Percentiles rank a stretch among this genome's conserved stretches.
Conservation (phyloP, 2,329 filamentous ascomycete genomes). For the Epichloe typhina region DNA sequence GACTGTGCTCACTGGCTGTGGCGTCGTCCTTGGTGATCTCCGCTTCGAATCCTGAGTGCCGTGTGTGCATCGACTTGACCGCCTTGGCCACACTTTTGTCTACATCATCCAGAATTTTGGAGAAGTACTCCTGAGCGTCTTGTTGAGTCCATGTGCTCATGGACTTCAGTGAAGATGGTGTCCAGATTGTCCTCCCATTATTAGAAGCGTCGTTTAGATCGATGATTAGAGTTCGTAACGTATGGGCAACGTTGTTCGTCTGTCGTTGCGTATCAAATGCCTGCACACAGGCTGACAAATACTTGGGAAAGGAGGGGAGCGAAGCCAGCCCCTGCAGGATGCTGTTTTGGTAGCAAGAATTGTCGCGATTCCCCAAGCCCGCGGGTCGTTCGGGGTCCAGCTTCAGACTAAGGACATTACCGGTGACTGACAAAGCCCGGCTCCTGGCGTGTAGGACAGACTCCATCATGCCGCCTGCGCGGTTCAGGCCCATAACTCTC, state of each 20-base stretch:
- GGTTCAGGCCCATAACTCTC: slow-evolving; percentile 48
- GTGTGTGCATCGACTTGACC: slow-evolving; percentile 13
- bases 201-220: slow-evolving; percentile 57
- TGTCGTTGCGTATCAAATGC: slow-evolving; percentile 14
- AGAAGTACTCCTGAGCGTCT: slow-evolving; percentile 95
- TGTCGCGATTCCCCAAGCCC: slow-evolving; percentile 82
- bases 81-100: slow-evolving; percentile 59
- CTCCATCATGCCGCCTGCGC: slow-evolving; percentile 37
- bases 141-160: slow-evolving; percentile 96
- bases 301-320: slow-evolving; percentile 53
- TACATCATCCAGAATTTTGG: slow-evolving; percentile 73
- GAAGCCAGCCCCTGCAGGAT: slow-evolving; percentile 77
- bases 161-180: slow-evolving; percentile 66
- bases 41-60: slow-evolving; percentile 25
- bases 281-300: slow-evolving; percentile 39
- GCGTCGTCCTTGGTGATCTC: slow-evolving; percentile 28
- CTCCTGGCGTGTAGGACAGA: slow-evolving; percentile 46
- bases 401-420: slow-evolving; percentile 26
- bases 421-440: slow-evolving; percentile 41
- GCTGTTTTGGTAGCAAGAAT: slow-evolving; percentile 97
- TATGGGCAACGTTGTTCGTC: slow-evolving; percentile 27
- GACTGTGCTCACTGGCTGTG: slow-evolving; percentile 33
- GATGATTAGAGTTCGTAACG: slow-evolving; percentile 52
- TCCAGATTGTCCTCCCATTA: slow-evolving; percentile 69
- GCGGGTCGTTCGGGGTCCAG: slow-evolving; percentile 33